Percentiles rank a stretch among this genome's conserved stretches.
These are phyloP conservation scores for Paraurostyla sp. DNA, from an alignment of 73 alveolate species.

Conservation along the genomic window DNA sequence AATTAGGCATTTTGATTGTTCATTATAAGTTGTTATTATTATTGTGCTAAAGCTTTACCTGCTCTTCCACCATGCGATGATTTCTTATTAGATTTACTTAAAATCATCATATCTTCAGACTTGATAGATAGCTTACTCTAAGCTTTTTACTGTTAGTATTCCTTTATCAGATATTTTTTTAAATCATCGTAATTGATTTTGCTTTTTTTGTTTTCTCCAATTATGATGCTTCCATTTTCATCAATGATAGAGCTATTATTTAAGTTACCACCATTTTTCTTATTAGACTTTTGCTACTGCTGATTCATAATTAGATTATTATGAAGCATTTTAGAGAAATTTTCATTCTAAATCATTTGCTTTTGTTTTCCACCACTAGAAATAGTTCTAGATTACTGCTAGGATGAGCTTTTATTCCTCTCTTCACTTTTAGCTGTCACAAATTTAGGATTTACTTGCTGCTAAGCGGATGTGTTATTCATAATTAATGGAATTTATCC, in stretches of 20 bases:
- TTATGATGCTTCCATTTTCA: background rate
- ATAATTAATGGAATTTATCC: background rate
- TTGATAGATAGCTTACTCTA: background rate
- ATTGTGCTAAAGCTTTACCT: background rate
- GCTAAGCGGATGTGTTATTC: no score
- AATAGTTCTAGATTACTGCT: slow-evolving; percentile 26
- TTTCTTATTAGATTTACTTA: background rate
- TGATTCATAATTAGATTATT: background rate
- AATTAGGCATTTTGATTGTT: background rate
- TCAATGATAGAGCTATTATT: no score
- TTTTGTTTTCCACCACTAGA: background rate
- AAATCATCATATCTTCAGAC: slow-evolving; percentile 24
- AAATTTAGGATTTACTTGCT: background rate
- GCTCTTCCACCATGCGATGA: background rate
- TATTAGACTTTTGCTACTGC: background rate
- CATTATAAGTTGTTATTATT: background rate
- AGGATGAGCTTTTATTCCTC: slow-evolving; percentile 6
- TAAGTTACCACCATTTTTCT: no score
- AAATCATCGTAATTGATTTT: slow-evolving; percentile 35
- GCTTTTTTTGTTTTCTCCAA: background rate
- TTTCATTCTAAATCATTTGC: background rate
- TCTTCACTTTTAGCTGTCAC: slow-evolving; percentile 48
- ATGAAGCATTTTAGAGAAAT: slow-evolving; percentile 26
- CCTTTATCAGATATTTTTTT: slow-evolving; percentile 14
- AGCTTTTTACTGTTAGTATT: background rate